A percentile compares a stretch with the other conserved stretches of the same genome.
Conservation (phyloP, 1,284 basidiomycete species). For the Moniliophthora roreri region DNA sequence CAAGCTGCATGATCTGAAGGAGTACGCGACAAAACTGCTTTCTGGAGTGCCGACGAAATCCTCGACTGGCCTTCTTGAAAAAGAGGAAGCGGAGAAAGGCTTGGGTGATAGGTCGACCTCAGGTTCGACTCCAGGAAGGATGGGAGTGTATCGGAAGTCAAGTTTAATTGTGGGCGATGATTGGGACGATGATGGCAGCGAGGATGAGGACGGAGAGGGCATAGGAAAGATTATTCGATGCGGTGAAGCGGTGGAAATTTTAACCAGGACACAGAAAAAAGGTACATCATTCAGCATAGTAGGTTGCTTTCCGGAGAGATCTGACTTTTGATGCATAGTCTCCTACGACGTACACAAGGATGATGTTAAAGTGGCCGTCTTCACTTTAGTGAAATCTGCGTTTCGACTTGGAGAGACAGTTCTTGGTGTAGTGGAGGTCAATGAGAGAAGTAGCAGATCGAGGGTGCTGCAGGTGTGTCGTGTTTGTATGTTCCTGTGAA, state of each 20-base stretch:
- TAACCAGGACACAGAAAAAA: slow-evolving; percentile 87
- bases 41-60: background rate
- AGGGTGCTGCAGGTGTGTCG: slow-evolving; percentile 71
- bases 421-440: slow-evolving; percentile 84
- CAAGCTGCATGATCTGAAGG: slow-evolving; percentile 31
- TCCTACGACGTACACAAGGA: slow-evolving; percentile 94
- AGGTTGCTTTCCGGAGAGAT: slow-evolving; percentile 3
- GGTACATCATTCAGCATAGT: slow-evolving; percentile 42
- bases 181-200: background rate
- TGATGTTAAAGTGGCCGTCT: slow-evolving; percentile 79
- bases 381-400: slow-evolving; percentile 89
- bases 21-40: slow-evolving; percentile 32
- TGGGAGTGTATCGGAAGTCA: background rate
- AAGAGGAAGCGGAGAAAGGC: background rate
- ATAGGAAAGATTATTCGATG: slow-evolving; percentile 61
- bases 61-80: no score
- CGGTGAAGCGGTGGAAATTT: slow-evolving; percentile 86
- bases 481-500: background rate
- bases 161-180: background rate
- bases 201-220: slow-evolving; percentile 25
- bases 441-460: slow-evolving; percentile 57
- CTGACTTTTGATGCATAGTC: slow-evolving; percentile 47
- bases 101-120: background rate
- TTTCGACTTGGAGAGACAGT: slow-evolving; percentile 91
- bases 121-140: background rate